These are phyloP conservation scores for Neurospora discreta DNA, from an alignment of 495 filamentous ascomycete genomes.

Conservation along the genomic window DNA sequence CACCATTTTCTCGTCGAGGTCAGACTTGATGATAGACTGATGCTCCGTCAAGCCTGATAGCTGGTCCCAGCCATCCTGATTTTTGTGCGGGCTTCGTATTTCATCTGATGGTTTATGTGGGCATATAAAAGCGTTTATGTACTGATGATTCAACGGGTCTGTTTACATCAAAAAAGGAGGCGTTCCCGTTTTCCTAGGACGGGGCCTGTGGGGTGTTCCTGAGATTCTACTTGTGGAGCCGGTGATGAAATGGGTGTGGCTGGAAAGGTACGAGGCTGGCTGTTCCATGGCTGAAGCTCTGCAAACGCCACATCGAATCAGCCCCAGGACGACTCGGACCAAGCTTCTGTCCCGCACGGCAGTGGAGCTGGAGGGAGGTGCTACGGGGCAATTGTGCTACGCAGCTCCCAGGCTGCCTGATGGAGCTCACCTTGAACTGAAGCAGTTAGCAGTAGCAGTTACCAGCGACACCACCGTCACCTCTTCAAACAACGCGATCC, in stretches of 20 bases:
- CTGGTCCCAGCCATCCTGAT: not conserved
- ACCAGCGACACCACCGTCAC: slow-evolving; percentile 1
- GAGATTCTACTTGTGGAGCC: not conserved
- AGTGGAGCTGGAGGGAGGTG: not conserved
- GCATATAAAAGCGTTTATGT: not conserved
- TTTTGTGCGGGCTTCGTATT: not conserved
- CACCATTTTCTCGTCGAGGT: not conserved
- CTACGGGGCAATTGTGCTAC: not conserved
- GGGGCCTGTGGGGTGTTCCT: not conserved
- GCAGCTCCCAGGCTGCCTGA: slow-evolving; percentile 6
- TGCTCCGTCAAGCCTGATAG: not conserved
- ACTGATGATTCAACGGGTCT: not conserved
- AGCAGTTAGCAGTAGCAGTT: not conserved
- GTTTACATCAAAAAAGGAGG: not conserved
- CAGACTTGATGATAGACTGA: not conserved
- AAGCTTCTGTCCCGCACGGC: not conserved
- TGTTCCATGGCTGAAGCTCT: not conserved
- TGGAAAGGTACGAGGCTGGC: not conserved
- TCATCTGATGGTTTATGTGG: not conserved
- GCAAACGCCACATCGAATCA: not conserved
- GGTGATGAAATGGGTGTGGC: not conserved
- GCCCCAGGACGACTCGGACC: not conserved
- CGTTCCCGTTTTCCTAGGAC: not conserved
- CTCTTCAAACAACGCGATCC: slow-evolving; percentile 1
- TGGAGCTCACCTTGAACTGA: not conserved